Evolutionary conservation across 352 stramenopile genomes (phyloP), one percentile per base, ranked within the genome.

Genomic region (Peronosclerospora sorghi): DNA sequence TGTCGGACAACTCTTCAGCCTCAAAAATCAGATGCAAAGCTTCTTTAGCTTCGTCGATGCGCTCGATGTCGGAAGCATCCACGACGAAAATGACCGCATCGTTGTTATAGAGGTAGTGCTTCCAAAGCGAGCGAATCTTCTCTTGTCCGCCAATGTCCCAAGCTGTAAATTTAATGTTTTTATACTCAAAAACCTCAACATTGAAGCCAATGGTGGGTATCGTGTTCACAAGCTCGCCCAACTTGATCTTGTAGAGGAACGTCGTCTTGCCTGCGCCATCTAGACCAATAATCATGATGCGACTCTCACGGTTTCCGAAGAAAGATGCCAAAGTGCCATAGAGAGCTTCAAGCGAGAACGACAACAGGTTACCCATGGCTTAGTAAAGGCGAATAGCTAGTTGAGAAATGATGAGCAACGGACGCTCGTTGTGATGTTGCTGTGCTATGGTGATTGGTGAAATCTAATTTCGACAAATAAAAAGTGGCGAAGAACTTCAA

Each of bases 191-290:
- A 1, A 59, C 66, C 62, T 95, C 83, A 44, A 95, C 68, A 51
- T 95, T 91, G 54, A 90, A 93, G 13, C 81, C 78, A 29, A 95
- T 74, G n/a, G 85, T 95, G 13, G 78, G 68, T 39, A 87, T 76
- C 32, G 78, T 87, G 2, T 60, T 73, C 17, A 92, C 46, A 4
- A 68, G 15, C 37, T 88, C 71, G 8, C 71, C 75, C 18, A 94
- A 56, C 48, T 94, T 86, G 47, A 94, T 71, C 43, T 79, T 74
- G 68, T 95, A 88, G 8, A 97, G 77, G 51, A 98, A 93, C 23
- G 95, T 98, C 1, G 95, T 98, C 73, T 98, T 98, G 60, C 93
- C 94, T 15, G 92, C 95, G 17, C 84, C 89, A 65, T 98, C 94
- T 9, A 96, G 72, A 0, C 84, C 84, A n/a, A 95, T 73, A 66